A percentile compares a stretch with the other conserved stretches of the same genome.
These are phyloP conservation scores for Podospora didyma DNA, from an alignment of 495 filamentous ascomycete genomes.

Conservation along the genomic window DNA sequence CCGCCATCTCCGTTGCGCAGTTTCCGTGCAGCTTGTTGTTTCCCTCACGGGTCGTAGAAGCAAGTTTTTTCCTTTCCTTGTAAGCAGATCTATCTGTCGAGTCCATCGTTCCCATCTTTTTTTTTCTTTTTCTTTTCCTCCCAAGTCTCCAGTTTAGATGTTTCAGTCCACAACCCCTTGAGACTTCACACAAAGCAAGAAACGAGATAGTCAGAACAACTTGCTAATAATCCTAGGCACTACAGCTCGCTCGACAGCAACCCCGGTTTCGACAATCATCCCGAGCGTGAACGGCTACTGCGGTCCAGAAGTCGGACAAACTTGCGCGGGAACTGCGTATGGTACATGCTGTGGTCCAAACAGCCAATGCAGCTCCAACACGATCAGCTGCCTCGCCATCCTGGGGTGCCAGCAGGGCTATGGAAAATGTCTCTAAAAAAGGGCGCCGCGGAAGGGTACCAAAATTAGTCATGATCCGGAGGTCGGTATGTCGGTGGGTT, in stretches of 20 bases:
- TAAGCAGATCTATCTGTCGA: too few species aligned
- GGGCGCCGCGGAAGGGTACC: not conserved
- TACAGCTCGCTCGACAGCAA: not conserved
- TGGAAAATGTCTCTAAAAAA: conserved; percentile 20
- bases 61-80: too few species aligned
- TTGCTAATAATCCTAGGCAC: not conserved
- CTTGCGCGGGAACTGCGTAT: conserved; percentile 31
- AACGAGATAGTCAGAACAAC: too few species aligned
- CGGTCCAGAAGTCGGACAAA: conserved; percentile 22
- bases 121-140: too few species aligned
- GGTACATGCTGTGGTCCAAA: conserved; percentile 35
- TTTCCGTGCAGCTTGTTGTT: too few species aligned
- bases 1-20: not conserved
- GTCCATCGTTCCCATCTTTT: too few species aligned
- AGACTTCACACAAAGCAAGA: too few species aligned
- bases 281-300: conserved; percentile 20
- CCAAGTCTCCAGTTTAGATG: too few species aligned
- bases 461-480: too few species aligned
- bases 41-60: too few species aligned
- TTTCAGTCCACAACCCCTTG: too few species aligned
- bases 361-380: conserved; percentile 25
- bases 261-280: conserved; percentile 7
- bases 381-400: conserved; percentile 19
- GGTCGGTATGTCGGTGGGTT: not conserved
- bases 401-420: conserved; percentile 26